Conservation (phyloP, 495 filamentous ascomycete species). For the Penicillium macrosclerotiorum region DNA sequence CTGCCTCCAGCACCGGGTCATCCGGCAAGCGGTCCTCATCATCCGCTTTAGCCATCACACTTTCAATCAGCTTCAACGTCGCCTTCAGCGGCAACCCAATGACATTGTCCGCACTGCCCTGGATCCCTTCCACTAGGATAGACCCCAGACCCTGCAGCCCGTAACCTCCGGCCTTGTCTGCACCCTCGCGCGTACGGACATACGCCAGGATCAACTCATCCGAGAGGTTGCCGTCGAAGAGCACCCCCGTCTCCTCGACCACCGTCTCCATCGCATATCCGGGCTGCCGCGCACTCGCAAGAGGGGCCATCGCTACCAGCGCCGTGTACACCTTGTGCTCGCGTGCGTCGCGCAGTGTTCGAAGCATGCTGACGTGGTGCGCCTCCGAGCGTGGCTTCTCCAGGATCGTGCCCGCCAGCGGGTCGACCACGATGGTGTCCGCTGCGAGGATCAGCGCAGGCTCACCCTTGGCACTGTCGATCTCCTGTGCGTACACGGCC, state of each 20-base stretch:
- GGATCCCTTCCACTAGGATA: slow-evolving; percentile 80
- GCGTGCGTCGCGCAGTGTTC: slow-evolving; percentile 67
- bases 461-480: slow-evolving; percentile 63
- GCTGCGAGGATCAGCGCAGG: slow-evolving; percentile 86
- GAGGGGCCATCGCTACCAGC: slow-evolving; percentile 74
- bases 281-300: slow-evolving; percentile 70
- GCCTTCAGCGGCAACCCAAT: slow-evolving; percentile 86
- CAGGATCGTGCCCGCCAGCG: slow-evolving; percentile 61
- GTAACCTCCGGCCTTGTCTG: slow-evolving; percentile 95
- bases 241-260: slow-evolving; percentile 85
- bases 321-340: slow-evolving; percentile 81
- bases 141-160: slow-evolving; percentile 87
- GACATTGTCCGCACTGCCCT: slow-evolving; percentile 92
- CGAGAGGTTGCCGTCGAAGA: slow-evolving; percentile 68
- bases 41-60: slow-evolving; percentile 59
- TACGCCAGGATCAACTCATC: slow-evolving; percentile 86
- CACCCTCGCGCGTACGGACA: slow-evolving; percentile 87
- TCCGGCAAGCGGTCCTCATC: slow-evolving; percentile 48
- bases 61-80: slow-evolving; percentile 81
- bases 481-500: slow-evolving; percentile 69
- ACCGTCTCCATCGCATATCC: slow-evolving; percentile 79
- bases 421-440: slow-evolving; percentile 83
- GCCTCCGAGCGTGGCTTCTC: slow-evolving; percentile 83
- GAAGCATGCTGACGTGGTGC: slow-evolving; percentile 83
- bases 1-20: slow-evolving; percentile 17